Percentiles rank a stretch among this genome's conserved stretches.
These are phyloP conservation scores for Calocybe gangraenosa DNA, from an alignment of 768 basidiomycete genomes.

Conservation along the genomic window DNA sequence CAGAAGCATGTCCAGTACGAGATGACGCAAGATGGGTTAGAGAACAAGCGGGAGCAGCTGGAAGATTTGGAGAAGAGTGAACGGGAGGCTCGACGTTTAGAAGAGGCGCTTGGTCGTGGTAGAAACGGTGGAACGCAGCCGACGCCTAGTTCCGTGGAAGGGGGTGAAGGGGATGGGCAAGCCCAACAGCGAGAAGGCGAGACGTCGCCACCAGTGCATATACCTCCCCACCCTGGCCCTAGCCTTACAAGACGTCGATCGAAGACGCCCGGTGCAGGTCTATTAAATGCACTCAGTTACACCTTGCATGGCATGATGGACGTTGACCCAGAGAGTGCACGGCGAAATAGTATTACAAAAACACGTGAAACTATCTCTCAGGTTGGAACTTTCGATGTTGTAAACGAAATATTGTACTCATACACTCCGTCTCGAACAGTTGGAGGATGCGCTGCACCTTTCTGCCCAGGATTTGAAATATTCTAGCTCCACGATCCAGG, in stretches of 20 bases:
- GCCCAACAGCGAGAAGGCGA: conserved; percentile 28
- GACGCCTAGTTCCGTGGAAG: conserved; percentile 23
- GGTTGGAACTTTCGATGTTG: conserved; percentile 38
- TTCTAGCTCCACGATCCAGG: conserved; percentile 93
- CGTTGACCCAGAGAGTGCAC: conserved; percentile 93
- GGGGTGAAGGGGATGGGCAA: conserved; percentile 22
- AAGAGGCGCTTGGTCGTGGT: conserved; percentile 76
- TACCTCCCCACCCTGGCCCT: conserved; percentile 80
- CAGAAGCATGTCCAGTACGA: conserved; percentile 98
- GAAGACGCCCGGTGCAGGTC: conserved; percentile 74
- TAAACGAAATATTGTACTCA: conserved; percentile 1
- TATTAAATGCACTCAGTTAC: conserved; percentile 89
- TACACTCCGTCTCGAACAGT: conserved; percentile 40
- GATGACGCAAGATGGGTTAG: conserved; percentile 90
- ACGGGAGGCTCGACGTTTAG: conserved; percentile 81
- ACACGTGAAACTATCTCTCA: conserved; percentile 94
- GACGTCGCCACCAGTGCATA: conserved; percentile 41
- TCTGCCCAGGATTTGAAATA: conserved; percentile 94
- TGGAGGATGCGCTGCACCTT: conserved; percentile 92
- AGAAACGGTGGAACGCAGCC: conserved; percentile 26
- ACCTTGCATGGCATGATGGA: conserved; percentile 99
- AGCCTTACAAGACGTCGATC: conserved; percentile 55
- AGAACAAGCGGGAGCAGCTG: conserved; percentile 76
- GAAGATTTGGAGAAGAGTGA: conserved; percentile 93
- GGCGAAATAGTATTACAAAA: conserved; percentile 90